Evolutionary conservation across 2,329 filamentous ascomycete genomes (phyloP).

Genomic region (Scytalidium sp.): DNA sequence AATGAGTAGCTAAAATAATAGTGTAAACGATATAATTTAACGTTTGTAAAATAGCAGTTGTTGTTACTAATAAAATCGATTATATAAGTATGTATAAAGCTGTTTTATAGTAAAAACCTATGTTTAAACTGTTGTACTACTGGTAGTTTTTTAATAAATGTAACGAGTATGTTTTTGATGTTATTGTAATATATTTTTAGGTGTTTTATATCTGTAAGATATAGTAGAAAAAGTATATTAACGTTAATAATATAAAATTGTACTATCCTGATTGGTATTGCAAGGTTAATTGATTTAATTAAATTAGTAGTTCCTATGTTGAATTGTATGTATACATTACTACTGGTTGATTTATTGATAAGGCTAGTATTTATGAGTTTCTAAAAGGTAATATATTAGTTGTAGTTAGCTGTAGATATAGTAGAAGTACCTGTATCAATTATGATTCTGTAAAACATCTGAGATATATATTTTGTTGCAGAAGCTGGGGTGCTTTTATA

Average conservation of each 20-base stretch:
- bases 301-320: neutral
- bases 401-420: neutral
- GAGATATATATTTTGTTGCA: neutral
- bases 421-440: neutral
- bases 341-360: neutral
- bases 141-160: neutral
- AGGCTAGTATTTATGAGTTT: neutral
- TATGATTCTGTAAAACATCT: neutral
- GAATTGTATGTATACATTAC: neutral
- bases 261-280: constrained; percentile 1
- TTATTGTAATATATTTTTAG: constrained; percentile 5
- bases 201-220: constrained; percentile 5
- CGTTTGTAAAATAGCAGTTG: neutral
- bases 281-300: constrained; percentile 1
- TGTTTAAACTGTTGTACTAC: neutral
- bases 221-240: constrained; percentile 7
- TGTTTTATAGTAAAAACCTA: constrained; percentile 3
- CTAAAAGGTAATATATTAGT: neutral
- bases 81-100: neutral
- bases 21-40: constrained; percentile 4
- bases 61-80: neutral
- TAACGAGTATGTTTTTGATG: constrained; percentile 1
- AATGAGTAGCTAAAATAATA: neutral
- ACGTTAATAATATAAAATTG: constrained; percentile 3
- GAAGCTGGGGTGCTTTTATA: neutral